A percentile compares a stretch with the other conserved stretches of the same genome.
Evolutionary conservation across 495 filamentous ascomycete genomes (phyloP).

Genomic region (Aspergillus bertholletiae): DNA sequence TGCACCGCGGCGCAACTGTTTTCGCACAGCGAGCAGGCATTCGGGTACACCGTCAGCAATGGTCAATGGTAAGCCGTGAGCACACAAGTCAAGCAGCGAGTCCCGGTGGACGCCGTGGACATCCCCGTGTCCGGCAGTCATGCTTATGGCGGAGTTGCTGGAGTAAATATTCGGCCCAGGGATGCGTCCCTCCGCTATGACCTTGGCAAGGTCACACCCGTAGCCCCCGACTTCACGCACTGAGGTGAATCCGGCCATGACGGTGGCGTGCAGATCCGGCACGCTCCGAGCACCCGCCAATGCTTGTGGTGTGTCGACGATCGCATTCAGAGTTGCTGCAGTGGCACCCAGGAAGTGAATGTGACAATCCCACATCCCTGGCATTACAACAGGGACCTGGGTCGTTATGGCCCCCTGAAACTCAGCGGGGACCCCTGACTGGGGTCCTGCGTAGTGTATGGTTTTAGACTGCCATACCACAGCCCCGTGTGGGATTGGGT

Average conservation of each 20-base stretch:
- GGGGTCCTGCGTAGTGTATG: constrained; percentile 41
- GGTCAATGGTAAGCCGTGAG: constrained; percentile 17
- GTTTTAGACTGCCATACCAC: constrained; percentile 37
- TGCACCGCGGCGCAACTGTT: constrained; percentile 48
- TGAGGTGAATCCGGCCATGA: constrained; percentile 52
- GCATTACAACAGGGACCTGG: constrained; percentile 43
- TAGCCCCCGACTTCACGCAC: constrained; percentile 46
- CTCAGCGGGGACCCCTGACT: constrained; percentile 26
- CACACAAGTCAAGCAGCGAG: constrained; percentile 27
- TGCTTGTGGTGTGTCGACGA: constrained; percentile 9
- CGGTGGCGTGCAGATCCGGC: constrained; percentile 33
- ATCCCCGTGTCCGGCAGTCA: constrained; percentile 49
- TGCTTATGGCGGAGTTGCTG: constrained; percentile 33
- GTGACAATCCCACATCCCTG: constrained; percentile 53
- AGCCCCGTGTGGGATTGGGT: constrained; percentile 33
- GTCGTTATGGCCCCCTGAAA: constrained; percentile 21
- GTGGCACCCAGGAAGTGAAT: constrained; percentile 34
- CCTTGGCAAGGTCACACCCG: constrained; percentile 38
- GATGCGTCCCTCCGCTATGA: constrained; percentile 43
- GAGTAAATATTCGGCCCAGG: constrained; percentile 48
- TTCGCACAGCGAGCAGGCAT: constrained; percentile 42
- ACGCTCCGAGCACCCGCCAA: constrained; percentile 35
- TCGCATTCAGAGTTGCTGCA: constrained; percentile 1
- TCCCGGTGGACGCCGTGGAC: constrained; percentile 31
- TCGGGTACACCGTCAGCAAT: constrained; percentile 47